Base-by-base conservation (phyloP, 2,329 filamentous ascomycete genomes). In the Aspergillus sp. region DNA sequence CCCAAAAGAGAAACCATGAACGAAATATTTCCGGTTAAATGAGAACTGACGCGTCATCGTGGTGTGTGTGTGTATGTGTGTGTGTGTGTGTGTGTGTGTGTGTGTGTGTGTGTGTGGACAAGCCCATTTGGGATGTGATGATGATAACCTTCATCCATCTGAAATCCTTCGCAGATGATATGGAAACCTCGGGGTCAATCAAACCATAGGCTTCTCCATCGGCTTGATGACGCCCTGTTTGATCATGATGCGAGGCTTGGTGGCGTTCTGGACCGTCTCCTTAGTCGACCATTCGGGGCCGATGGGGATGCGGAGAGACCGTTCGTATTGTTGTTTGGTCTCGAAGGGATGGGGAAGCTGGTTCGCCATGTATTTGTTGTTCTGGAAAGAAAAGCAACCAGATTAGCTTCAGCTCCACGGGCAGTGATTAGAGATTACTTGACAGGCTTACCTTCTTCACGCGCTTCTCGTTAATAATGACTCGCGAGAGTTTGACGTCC, bases 201-300 rank as follows among this genome's bases (percentile, higher is more conserved):
- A 79, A 33, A 77, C 64, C 56, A 78, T 62, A 12, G 91, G 91
- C 72, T 86, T 90, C 48, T 84, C 81, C 79, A 98, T 87, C 36
- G 93, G 86, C 59, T 81, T 79, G 67, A 98, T 89, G 55, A 94
- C 77, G 41, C 93, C 93, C 71, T 90, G 87, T 75, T 94, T 96
- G 66, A 95, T 74, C 66, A 97, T 75, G 55, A 97, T 79, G 58
- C 88, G 81, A 48, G 93, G 93, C 78, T 91, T 94, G 49, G 86
- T 94, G 51, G 80, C 80, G 57, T 85, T 81, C 74, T 97, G 90
- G 77, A 93, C 93, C 9, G 86, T 88, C 73, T 88, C 82, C 78
- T 95, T 96, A n/a, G 91, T 97, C 57, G 83, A 82, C 90, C 91
- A 98, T 69, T 98, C 91, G 10, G 86, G 88, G 1, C 93, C 93